Conservation (phyloP, 345 rosid species). For the Erysimum cheiranthoides region DNA sequence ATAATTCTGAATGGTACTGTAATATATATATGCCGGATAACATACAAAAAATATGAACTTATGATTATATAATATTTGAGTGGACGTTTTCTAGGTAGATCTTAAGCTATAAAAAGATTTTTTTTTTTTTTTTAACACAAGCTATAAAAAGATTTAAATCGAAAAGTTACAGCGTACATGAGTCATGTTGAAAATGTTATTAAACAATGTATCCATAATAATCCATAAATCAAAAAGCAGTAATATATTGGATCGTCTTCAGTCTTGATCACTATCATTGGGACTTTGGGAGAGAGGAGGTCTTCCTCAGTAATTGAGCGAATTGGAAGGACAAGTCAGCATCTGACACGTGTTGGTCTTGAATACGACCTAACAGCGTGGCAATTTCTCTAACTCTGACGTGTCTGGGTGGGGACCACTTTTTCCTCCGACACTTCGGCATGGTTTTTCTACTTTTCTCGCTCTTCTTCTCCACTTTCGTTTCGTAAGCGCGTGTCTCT, state of each 20-base stretch:
- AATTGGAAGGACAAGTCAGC: constrained; percentile 37
- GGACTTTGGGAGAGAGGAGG: constrained; percentile 15
- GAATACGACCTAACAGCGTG: constrained; percentile 44
- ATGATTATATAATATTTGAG: no score
- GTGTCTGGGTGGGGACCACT: constrained; percentile 45
- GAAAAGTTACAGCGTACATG: background rate
- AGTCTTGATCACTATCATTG: no score
- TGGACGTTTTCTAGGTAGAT: background rate
- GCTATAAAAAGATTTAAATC: no score
- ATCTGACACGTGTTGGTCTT: constrained; percentile 37
- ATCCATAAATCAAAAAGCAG: background rate
- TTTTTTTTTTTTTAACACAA: no score
- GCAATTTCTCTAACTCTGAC: constrained; percentile 39
- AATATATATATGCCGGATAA: background rate
- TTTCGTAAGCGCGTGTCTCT: background rate
- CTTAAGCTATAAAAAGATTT: background rate
- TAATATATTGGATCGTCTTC: background rate
- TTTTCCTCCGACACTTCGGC: constrained; percentile 48
- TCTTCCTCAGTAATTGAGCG: constrained; percentile 16
- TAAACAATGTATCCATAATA: no score
- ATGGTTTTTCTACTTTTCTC: constrained; percentile 16
- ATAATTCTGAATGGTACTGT: background rate
- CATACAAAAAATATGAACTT: no score
- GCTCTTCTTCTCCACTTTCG: constrained; percentile 15
- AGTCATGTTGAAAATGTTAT: background rate